Base-by-base conservation (phyloP, 2,329 filamentous ascomycete species). In the Colletotrichum sp. region DNA sequence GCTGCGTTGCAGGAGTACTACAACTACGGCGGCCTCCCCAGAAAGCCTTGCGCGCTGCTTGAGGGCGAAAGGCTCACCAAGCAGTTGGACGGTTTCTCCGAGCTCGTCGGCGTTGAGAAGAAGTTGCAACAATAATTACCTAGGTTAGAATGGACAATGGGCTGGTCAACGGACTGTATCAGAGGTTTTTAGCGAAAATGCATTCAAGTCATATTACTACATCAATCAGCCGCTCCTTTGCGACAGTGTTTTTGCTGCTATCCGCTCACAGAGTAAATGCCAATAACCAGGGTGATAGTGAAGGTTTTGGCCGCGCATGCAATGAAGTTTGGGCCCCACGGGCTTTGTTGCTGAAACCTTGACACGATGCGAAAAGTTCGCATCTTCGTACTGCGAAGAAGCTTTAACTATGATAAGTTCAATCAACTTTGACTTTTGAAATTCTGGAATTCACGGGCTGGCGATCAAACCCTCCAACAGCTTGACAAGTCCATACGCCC, bases 21-120 rank as follows among this genome's bases (percentile, higher is more conserved):
- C 78, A 91, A 91, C 9, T 95, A 95, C 79, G 93, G 92, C 26
- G 93, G 89, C 1, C 88, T 80, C 4, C 90, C 90, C 26, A 85
- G 92, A 75, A 89, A 87, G 81, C 91, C 92, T 9, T 84, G 84
- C 32, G 78, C 80, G 2, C 58, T 82, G 79, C 81, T 82, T 2
- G 75, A 79, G 38, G 82, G 81, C 2, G 77, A 77, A 62, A 78
- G 76, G 66, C 66, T 82, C 60, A 65, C 67, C 34, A 79, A 70
- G 66, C 82, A 83, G 43, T 64, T 81, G 64, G 73, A 78, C 4
- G 81, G 78, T 4, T 83, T 84, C 58, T 76, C 75, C 2, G 83
- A 83, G 70, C 68, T 84, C 43, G 71, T 83, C 26, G 76, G 79
- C 30, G 66, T 75, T 4, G 82, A 84, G 78, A 79, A 15, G 30